Conservation (phyloP, 805 yeast genomes). For the Saccharomycopsis sp. region DNA sequence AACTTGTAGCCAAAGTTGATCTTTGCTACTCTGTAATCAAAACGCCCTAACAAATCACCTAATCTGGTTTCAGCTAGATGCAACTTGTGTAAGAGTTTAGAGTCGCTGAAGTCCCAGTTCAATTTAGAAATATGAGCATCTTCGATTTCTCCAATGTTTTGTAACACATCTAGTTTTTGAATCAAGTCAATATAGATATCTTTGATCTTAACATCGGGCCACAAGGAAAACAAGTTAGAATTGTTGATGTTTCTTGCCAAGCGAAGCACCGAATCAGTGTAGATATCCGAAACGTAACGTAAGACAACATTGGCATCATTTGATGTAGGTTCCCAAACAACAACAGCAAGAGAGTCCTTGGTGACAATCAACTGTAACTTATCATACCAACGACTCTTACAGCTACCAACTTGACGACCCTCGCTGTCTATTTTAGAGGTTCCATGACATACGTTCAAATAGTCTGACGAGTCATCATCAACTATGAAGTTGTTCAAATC, state of each 20-base stretch:
- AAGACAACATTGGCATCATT: conserved; percentile 91
- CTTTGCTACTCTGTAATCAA: conserved; percentile 59
- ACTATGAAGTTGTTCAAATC: conserved; percentile 57
- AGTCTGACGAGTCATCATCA: conserved; percentile 22
- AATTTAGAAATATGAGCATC: not conserved
- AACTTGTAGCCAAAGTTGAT: conserved; percentile 72
- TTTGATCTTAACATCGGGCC: conserved; percentile 26
- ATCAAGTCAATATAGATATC: conserved; percentile 1
- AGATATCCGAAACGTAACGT: conserved; percentile 81
- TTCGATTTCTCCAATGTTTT: not conserved
- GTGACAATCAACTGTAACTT: conserved; percentile 81
- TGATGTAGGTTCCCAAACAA: conserved; percentile 85
- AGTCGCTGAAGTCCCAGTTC: conserved; percentile 14
- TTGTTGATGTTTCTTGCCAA: conserved; percentile 75
- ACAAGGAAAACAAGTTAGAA: conserved; percentile 32
- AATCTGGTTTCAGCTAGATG: conserved; percentile 85
- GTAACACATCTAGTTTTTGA: not conserved
- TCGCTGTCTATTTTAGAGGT: conserved; percentile 57
- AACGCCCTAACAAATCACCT: conserved; percentile 77
- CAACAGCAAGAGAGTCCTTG: conserved; percentile 80
- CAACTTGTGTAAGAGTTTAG: conserved; percentile 28
- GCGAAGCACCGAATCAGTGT: conserved; percentile 81
- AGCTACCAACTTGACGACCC: conserved; percentile 87
- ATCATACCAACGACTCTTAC: conserved; percentile 92
- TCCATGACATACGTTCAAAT: conserved; percentile 63